Base-by-base conservation (phyloP, 1,139 yeast genomes). In the Geotrichum macrosporum region DNA sequence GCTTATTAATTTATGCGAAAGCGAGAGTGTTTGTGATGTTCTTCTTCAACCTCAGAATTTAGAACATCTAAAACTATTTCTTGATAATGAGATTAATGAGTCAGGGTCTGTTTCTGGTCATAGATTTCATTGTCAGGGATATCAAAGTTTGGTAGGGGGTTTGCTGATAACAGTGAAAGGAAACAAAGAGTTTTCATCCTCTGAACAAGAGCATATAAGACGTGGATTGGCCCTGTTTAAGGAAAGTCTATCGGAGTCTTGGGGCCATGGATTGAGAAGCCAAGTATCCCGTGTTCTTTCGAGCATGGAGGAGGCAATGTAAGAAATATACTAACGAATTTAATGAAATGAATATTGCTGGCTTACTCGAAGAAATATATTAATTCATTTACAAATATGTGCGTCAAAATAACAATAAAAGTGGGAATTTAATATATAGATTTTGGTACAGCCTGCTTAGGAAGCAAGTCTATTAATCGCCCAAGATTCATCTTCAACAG, bases 391-490 rank as follows among this genome's bases (percentile, higher is more conserved):
- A n/a, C n/a, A n/a, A n/a, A n/a, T n/a, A n/a, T n/a, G n/a, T n/a
- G n/a, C n/a, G n/a, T n/a, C n/a, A 2, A 13, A 26, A 16, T 33
- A 33, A 24, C 22, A 27, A 24, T 18, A 2, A 16, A n/a, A 22
- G 21, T 9, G 8, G 21, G 5, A 19, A 35, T 22, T 4, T 4
- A 24, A 24, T 41, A 20, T 8, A 19, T n/a, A 12, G 29, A 9
- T 4, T n/a, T n/a, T n/a, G n/a, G n/a, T n/a, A 15, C 24, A 12
- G n/a, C 32, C 16, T 27, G 24, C 22, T 41, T 50, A 86, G 56
- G 96, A 95, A 3, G 95, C 87, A 41, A 88, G 68, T 67, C 96
- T 77, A 36, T 72, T 68, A 21, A 82, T 60, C 36, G 71, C 66
- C 95, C 95, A 89, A 31, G 71, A 66, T 1, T 65, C 72, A 13